Base-by-base conservation (phyloP, 2,329 filamentous ascomycete genomes). In the Uncinocarpus reesii region DNA sequence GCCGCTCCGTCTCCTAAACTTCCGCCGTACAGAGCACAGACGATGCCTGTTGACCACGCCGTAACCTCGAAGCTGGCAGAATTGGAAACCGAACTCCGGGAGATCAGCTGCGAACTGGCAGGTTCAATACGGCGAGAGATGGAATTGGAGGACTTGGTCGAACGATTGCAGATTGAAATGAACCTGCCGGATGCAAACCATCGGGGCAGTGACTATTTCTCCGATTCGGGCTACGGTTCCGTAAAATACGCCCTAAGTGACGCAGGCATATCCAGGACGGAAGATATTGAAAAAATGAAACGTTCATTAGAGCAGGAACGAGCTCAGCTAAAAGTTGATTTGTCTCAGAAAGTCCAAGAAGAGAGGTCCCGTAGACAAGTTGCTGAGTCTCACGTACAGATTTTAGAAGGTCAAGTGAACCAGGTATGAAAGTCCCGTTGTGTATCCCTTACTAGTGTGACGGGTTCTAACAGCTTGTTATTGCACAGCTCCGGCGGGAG, bases 121-220 rank as follows among this genome's bases (percentile, higher is more conserved):
- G 78, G 81, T 56, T 96, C 92, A 23, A 96, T 98, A 61, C 81
- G 86, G 58, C 80, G 92, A 52, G 92, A 98, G 71, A 90, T 98
- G 78, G 92, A 98, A 58, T 69, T 98, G 26, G 92, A 98, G 66
- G 92, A 98, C 65, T 75, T 96, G 40, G 82, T 96, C 0, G 92
- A 98, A 56, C 77, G 84, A 50, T 71, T 94, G 57, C 89, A 95
- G 63, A 71, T 80, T n/a, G 88, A 95, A 60, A 74, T 75, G 54
- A 80, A 66, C 61, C 74, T 65, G 62, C 71, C 56, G 58, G 65
- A 72, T n/a, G 62, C 75, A 23, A 81, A 78, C 54, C 83, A 84
- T 63, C 79, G 90, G 52, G 93, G 86, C 7, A 96, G 92, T 68
- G 92, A 98, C 68, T 96, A 98, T 69, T 98, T 92, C 64, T 98